Base-by-base conservation (phyloP, 495 filamentous ascomycete species). In the Cenococcum geophilum region DNA sequence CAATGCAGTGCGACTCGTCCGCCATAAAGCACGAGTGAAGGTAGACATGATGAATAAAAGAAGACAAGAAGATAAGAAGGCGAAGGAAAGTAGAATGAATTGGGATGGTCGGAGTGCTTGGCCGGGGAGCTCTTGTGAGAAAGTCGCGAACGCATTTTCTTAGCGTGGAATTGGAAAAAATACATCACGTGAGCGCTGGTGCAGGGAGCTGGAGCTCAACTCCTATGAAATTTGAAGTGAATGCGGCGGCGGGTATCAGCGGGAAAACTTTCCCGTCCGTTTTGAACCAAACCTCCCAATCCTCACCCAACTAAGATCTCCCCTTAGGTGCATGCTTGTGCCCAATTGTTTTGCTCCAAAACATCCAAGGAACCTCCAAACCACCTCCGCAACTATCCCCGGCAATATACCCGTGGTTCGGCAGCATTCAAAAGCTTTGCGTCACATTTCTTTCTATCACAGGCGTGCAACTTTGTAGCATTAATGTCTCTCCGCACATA, bases 11-110 rank as follows among this genome's bases (percentile, higher is more conserved):
- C 73, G 72, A 45, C 67, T 61, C n/a, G 76, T 74, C 35, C 65
- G 72, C 34, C 75, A 63, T 52, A 78, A 65, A 21, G 67, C 61
- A 16, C 68, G 69, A 57, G 74, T 77, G 72, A 76, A 78, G 75
- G 75, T 73, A 73, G 75, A 76, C 79, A 71, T 76, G 76, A 71
- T 84, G 82, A 89, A 76, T 34, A 86, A 57, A 60, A 35, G 40
- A 37, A 37, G 58, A 42, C 20, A 58, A 18, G 58, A 58, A 49
- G 58, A 42, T 16, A 58, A 18, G 58, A 58, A 49, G 54, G 64
- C 55, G 27, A 58, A 62, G 58, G 50, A 52, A 64, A 66, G 18
- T 20, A 20, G 14, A 55, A 43, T 18, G 53, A 68, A 61, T 60
- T 54, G 58, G 32, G 65, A 65, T 57, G 60, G 36, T 21, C 48